A percentile compares a stretch with the other conserved stretches of the same genome.
phyloP scores from a whole-genome alignment of 345 rosid species.

The Limnanthes douglasii region DNA sequence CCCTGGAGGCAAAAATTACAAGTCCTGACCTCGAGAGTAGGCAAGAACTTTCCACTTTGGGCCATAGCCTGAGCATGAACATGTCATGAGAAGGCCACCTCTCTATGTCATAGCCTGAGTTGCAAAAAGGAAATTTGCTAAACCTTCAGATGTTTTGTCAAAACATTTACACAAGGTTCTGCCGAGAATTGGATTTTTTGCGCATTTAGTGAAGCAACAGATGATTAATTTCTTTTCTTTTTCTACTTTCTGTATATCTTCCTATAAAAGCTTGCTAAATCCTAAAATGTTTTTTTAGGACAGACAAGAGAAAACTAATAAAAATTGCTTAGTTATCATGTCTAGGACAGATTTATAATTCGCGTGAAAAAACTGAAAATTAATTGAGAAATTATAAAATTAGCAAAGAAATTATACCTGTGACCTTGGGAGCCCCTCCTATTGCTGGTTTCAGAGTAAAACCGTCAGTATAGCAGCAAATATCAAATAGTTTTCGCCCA shows the following conservation, averaged over 20 bases:
- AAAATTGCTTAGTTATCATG: constrained; percentile 51
- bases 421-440: constrained; percentile 56
- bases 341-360: neutral
- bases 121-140: no score
- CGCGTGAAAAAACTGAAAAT: no score
- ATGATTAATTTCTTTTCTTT: no score
- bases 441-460: constrained; percentile 58
- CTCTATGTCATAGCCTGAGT: constrained; percentile 52
- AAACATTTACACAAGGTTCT: no score
- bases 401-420: constrained; percentile 34
- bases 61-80: constrained; percentile 95
- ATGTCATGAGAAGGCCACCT: constrained; percentile 89
- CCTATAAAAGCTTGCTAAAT: no score
- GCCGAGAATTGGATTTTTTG: constrained; percentile 52
- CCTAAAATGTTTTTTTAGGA: constrained; percentile 71
- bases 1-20: no score
- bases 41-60: constrained; percentile 62
- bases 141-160: no score
- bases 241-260: no score
- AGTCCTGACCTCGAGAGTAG: constrained; percentile 62
- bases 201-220: constrained; percentile 44
- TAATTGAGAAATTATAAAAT: neutral
- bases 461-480: constrained; percentile 89
- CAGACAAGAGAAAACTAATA: constrained; percentile 79
- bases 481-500: constrained; percentile 63